These are phyloP conservation scores for Lepraria neglecta DNA, from an alignment of 495 filamentous ascomycete genomes.

Conservation along the genomic window DNA sequence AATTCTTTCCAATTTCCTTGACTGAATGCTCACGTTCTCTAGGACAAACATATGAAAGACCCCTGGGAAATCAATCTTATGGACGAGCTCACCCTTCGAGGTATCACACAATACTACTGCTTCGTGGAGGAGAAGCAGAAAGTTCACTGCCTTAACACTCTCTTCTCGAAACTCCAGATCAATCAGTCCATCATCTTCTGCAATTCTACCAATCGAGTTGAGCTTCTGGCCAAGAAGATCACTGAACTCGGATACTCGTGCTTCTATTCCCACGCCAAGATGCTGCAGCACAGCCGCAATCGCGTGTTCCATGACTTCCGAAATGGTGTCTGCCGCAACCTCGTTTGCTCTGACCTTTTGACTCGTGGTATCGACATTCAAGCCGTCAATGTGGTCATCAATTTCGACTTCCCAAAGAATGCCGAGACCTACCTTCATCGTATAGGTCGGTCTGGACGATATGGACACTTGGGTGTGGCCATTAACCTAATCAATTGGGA, in stretches of 20 bases:
- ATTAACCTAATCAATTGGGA: conserved; percentile 99
- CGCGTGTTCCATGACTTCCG: conserved; percentile 99
- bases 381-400: conserved; percentile 99
- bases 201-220: conserved; percentile 97
- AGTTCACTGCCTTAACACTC: conserved; percentile 96
- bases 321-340: conserved; percentile 93
- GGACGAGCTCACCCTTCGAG: conserved; percentile 96
- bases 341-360: conserved; percentile 95
- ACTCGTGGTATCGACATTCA: conserved; percentile 99
- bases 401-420: conserved; percentile 99
- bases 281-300: conserved; percentile 96
- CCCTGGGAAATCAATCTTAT: conserved; percentile 99
- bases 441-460: conserved; percentile 94
- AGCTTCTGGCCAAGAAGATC: conserved; percentile 97
- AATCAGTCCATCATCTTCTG: conserved; percentile 99
- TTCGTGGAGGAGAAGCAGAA: conserved; percentile 99
- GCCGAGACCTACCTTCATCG: conserved; percentile 98
- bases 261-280: conserved; percentile 98
- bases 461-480: conserved; percentile 92
- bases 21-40: conserved; percentile 13
- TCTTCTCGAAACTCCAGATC: conserved; percentile 98
- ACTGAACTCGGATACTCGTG: conserved; percentile 98
- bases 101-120: conserved; percentile 98
- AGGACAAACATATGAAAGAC: conserved; percentile 90
- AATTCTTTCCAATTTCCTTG: neutral